Conservation (phyloP, 2,329 filamentous ascomycete genomes). For the Fusarium tjaetaba region DNA sequence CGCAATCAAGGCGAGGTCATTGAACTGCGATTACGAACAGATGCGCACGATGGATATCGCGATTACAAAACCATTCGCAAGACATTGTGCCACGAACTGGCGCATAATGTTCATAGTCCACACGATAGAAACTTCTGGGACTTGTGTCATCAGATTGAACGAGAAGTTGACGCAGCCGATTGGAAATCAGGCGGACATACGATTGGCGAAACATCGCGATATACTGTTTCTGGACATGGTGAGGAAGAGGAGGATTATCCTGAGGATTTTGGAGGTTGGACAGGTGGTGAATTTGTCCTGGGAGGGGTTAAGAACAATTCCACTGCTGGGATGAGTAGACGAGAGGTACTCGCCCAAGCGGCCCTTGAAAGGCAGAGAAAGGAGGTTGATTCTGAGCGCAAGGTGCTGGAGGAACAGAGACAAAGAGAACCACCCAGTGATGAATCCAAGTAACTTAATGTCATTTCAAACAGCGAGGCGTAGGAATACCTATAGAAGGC, state of each 20-base stretch:
- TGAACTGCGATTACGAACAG: slow-evolving; percentile 88
- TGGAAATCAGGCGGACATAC: slow-evolving; percentile 77
- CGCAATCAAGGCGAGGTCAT: slow-evolving; percentile 89
- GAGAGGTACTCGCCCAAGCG: slow-evolving; percentile 75
- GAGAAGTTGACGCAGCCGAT: slow-evolving; percentile 83
- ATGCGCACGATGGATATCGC: slow-evolving; percentile 91
- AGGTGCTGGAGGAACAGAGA: slow-evolving; percentile 45
- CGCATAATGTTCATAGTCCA: slow-evolving; percentile 87
- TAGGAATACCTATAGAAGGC: slow-evolving; percentile 19
- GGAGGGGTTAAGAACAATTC: slow-evolving; percentile 63
- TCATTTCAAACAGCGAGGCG: slow-evolving; percentile 10
- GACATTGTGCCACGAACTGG: slow-evolving; percentile 93
- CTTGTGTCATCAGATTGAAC: slow-evolving; percentile 85
- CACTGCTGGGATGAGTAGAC: slow-evolving; percentile 65
- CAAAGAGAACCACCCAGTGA: slow-evolving; percentile 34
- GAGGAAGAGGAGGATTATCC: slow-evolving; percentile 57
- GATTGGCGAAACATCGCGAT: slow-evolving; percentile 71
- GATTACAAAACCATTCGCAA: slow-evolving; percentile 92
- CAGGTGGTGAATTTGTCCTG: slow-evolving; percentile 80
- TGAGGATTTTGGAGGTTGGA: slow-evolving; percentile 79
- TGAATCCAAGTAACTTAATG: slow-evolving; percentile 35
- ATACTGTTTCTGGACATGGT: slow-evolving; percentile 62
- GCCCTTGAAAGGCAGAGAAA: slow-evolving; percentile 50
- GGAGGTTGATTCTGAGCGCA: slow-evolving; percentile 47
- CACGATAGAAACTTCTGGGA: slow-evolving; percentile 94